Evolutionary conservation across 179 eudicot genomes (phyloP), one percentile per base, ranked within the genome.

Genomic region (Patellifolia procumbens): DNA sequence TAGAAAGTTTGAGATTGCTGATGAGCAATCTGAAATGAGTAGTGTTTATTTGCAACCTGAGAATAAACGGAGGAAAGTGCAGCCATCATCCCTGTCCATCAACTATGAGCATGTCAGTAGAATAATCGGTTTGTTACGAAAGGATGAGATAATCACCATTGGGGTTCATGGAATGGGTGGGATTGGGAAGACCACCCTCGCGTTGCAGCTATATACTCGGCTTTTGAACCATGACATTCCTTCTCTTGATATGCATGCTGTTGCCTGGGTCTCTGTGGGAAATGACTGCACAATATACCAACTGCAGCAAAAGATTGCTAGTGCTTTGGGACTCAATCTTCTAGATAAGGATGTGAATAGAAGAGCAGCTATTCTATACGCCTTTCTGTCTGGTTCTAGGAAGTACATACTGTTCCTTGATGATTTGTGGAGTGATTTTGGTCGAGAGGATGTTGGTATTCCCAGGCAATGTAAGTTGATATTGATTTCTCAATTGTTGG

Each of bases 91-190:
- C 7, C 22, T 16, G 42, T 32, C 9, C 31, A 12, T 32, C 7
- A 52, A 29, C n/a, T 71, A n/a, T 16, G 42, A 34, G 16, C 11
- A 55, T 53, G 9, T 37, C 49, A 35, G 53, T 19, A n/a, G n/a
- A 7, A 58, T 76, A 55, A 20, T 2, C 20, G 67, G 11, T 28
- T 76, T 58, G 56, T 68, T 76, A 45, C 7, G 12, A 12, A 52
- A 56, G 19, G 74, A 68, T 76, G 63, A 9, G 43, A 61, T 56
- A 1, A 76, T 11, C 24, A 43, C 32, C 43, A 68, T 76, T 13
- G 79, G 46, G 22, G 55, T 76, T 42, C 16, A 8, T 42, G 79
- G 79, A 29, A 68, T 68, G 79, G 79, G 74, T n/a, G 79, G 79
- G 26, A n/a, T 76, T 6, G 79, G 79, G 19, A 76, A 76, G 79